Percentiles rank a stretch among this genome's conserved stretches.
Conservation (phyloP, 192 early-diverging fungal genomes). For the Diversispora eburnea region DNA sequence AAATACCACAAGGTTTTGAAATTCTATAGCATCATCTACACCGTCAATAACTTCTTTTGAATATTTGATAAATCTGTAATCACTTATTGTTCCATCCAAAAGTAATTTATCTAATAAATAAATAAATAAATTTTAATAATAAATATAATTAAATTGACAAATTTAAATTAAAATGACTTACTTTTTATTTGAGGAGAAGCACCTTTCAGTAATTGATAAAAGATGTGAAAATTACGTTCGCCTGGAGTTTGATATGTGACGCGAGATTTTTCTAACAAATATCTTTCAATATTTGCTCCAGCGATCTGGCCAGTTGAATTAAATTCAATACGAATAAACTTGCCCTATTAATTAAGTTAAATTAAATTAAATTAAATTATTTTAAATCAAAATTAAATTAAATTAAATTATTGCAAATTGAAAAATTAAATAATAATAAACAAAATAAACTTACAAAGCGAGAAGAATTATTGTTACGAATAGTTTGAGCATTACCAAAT, state of each 20-base stretch:
- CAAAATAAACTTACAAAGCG: conserved; percentile 70
- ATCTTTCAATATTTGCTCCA: conserved; percentile 96
- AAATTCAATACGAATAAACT: conserved; percentile 99
- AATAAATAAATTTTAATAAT: conserved; percentile 7
- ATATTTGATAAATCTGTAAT: conserved; percentile 80
- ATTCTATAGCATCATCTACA: conserved; percentile 87
- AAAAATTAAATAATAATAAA: neutral
- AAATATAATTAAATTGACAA: neutral
- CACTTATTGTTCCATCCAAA: conserved; percentile 68
- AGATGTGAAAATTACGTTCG: conserved; percentile 96
- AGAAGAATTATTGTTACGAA: conserved; percentile 98
- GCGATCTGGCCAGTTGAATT: conserved; percentile 70
- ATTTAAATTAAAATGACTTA: conserved; percentile 30
- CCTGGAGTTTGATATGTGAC: conserved; percentile 88
- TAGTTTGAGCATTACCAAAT: conserved; percentile 98
- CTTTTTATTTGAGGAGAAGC: conserved; percentile 67
- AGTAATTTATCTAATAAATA: conserved; percentile 57
- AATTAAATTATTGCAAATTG: neutral
- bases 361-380: neutral
- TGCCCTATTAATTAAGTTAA: conserved; percentile 53
- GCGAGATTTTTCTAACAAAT: conserved; percentile 95
- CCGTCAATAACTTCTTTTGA: conserved; percentile 89
- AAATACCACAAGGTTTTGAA: conserved; percentile 62
- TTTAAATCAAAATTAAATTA: too few species aligned
- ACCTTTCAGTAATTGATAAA: conserved; percentile 96